These are phyloP conservation scores for Trichoderma asperellum DNA, from an alignment of 2,329 filamentous ascomycete species.

Conservation along the genomic window DNA sequence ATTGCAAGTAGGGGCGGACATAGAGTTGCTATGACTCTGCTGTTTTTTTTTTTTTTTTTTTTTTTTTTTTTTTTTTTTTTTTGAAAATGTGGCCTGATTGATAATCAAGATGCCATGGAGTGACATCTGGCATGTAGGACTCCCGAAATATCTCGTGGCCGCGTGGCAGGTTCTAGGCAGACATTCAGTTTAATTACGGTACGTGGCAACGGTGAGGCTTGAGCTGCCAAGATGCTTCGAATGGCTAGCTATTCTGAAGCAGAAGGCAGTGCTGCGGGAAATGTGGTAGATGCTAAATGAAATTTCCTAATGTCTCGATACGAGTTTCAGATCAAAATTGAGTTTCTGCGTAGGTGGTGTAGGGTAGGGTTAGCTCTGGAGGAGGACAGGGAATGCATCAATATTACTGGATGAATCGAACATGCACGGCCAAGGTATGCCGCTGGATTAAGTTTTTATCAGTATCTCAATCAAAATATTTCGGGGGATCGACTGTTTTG, in stretches of 20 bases:
- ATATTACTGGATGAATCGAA: neutral
- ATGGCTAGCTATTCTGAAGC: neutral
- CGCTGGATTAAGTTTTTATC: neutral
- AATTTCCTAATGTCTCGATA: constrained; percentile 8
- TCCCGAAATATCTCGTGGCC: neutral
- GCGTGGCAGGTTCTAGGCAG: neutral
- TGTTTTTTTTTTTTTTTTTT: neutral
- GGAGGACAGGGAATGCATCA: neutral
- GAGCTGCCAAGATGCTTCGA: neutral
- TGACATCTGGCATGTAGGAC: neutral
- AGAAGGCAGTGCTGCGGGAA: neutral
- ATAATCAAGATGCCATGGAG: neutral
- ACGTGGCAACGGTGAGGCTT: constrained; percentile 2
- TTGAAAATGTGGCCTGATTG: constrained; percentile 1
- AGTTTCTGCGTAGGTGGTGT: neutral
- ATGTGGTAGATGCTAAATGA: neutral
- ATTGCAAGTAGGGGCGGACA: neutral
- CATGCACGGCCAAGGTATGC: neutral
- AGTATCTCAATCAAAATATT: neutral
- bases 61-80: neutral
- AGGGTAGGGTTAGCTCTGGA: neutral
- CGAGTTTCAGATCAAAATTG: neutral
- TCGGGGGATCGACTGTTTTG: neutral
- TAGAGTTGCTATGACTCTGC: neutral
- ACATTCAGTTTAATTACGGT: constrained; percentile 5